Base-by-base conservation (phyloP, 192 early-diverging fungal species). In the Jimgerdemannia flammicorona region DNA sequence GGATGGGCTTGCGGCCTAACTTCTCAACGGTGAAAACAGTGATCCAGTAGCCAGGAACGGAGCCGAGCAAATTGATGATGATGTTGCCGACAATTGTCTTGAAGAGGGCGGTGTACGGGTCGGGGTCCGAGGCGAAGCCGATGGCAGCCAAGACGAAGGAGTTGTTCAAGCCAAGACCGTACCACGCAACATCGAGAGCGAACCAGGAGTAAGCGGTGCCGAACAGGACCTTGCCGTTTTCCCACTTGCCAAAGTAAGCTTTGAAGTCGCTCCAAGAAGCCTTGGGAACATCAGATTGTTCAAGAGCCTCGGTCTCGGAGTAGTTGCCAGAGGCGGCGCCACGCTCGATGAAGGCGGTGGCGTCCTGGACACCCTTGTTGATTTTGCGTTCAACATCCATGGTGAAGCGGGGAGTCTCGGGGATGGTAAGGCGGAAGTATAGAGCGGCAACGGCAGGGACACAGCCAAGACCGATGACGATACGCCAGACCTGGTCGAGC, bases 11-110 rank as follows among this genome's bases (percentile, higher is more conserved):
- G 78, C 98, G 94, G 75, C 98, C 98, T 43, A 94, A 76, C 72
- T 81, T 82, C 72, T 99, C 98, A 49, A 99, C 93, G 20, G 91
- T 83, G 72, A 93, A 93, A 75, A 99, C 95, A 3, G 93, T 85
- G 80, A 99, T 86, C 94, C 94, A 97, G 91, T 98, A 99, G 64
- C 98, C 98, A 44, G 98, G 98, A 7, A 99, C 88, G 42, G 90
- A 90, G 65, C 94, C 94, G 18, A 94, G 84, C 17, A 94, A 72
- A 64, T 94, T 93, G 80, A 99, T 91, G 78, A 96, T 96, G 77
- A 97, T 88, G 87, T 93, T 96, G 74, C 98, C 98, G 76, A 96
- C 81, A 29, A 94, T 83, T 64, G 86, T 91, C 80, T 90, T 90
- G 77, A 71, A 81, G 6, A 68, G 19, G 67, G 6, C 18, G 9